phyloP scores from a whole-genome alignment of 2,329 filamentous ascomycete species.

The Cytospora piceicola region DNA sequence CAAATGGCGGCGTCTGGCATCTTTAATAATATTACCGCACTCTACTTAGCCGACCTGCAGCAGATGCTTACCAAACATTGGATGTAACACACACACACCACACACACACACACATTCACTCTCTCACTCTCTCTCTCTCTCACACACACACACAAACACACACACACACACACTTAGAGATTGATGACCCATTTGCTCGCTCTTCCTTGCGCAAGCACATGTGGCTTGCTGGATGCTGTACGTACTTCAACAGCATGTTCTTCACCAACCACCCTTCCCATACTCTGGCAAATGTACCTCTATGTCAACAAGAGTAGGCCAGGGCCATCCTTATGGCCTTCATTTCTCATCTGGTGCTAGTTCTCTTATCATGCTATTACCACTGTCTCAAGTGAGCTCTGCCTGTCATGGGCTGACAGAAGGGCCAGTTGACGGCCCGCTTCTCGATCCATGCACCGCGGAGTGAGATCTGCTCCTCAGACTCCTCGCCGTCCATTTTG shows the following conservation, averaged over 20 bases:
- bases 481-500: slow-evolving; percentile 5
- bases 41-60: slow-evolving; percentile 13
- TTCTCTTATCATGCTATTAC: slow-evolving; percentile 20
- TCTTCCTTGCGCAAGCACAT: not conserved
- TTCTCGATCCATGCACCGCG: slow-evolving; percentile 16
- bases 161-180: not conserved
- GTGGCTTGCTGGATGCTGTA: not conserved
- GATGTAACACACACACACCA: slow-evolving; percentile 2
- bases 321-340: slow-evolving; percentile 13
- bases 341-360: slow-evolving; percentile 15
- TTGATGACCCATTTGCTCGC: not conserved
- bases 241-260: not conserved
- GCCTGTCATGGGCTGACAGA: slow-evolving; percentile 24
- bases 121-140: too few species aligned
- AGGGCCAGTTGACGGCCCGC: slow-evolving; percentile 14
- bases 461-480: slow-evolving; percentile 25
- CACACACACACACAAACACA: too few species aligned
- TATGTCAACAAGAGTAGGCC: not conserved
- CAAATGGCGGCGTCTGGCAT: slow-evolving; percentile 11
- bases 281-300: slow-evolving; percentile 5
- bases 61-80: not conserved
- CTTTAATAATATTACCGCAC: not conserved
- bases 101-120: too few species aligned
- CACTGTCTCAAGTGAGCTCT: slow-evolving; percentile 30
- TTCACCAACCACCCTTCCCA: not conserved